Base-by-base conservation (phyloP, 2,329 filamentous ascomycete species). In the Fusarium sp. region DNA sequence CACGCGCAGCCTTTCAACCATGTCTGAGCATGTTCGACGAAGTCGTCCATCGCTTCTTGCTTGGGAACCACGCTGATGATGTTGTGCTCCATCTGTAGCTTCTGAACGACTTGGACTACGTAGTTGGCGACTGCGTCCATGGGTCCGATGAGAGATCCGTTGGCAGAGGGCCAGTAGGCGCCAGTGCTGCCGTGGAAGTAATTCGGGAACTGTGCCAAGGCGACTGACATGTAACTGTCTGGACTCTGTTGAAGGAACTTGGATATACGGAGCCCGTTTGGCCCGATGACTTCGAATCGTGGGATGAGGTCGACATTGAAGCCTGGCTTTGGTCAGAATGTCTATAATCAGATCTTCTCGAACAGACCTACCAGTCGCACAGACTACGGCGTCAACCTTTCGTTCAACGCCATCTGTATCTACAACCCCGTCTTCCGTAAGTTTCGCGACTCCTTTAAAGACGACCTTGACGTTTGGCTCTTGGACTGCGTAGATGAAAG, bases 241-340 rank as follows among this genome's bases (percentile, higher is more conserved):
- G 51, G 34, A 2, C 6, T 54, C 10, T 38, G 24, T 4, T 38
- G 0, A 7, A 54, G 51, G 5, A 38, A 15, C 7, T 38, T 14
- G 1, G 51, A 54, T 54, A 54, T 38, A 2, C 20, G 4, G 4
- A 54, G 14, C 0, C 51, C 34, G 0, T 38, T 38, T 22, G 51
- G 51, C 1, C 51, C 34, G 4, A 54, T 28, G 34, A 54, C 52
- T 24, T 41, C 36, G 7, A 41, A 55, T 11, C 52, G 36, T n/a
- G 52, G 52, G 3, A 55, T 55, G 8, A 55, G 36, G 15, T 55
- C 24, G 11, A 42, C 52, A 15, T 41, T 41, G 15, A 55, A 55
- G 0, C 52, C 52, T 55, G 1, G 6, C 4, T 0, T 24, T 14
- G 4, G 17, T 30, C 2, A 41, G 20, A 17, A 11, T 18, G 0